A percentile compares a stretch with the other conserved stretches of the same genome.
Conservation (phyloP, 2,329 filamentous ascomycete genomes). For the Cladosporium cucumerinum region DNA sequence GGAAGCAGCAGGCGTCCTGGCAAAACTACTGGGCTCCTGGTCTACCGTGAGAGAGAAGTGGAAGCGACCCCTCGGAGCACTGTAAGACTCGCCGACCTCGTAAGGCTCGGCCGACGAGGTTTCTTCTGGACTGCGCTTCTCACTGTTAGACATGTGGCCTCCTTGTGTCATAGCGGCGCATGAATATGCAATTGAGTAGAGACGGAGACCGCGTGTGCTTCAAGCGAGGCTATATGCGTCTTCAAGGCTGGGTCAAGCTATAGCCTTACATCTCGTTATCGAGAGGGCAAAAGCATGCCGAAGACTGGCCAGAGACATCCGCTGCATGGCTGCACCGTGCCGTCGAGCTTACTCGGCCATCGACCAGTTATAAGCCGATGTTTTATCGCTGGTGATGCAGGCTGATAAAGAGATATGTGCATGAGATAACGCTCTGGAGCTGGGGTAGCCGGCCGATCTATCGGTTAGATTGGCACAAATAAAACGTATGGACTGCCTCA, state of each 20-base stretch:
- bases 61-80: slow-evolving; percentile 25
- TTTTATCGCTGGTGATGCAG: slow-evolving; percentile 1
- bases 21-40: slow-evolving; percentile 37
- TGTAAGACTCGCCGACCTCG: slow-evolving; percentile 26
- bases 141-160: background rate
- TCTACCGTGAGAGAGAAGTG: slow-evolving; percentile 33
- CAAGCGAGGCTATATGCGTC: background rate
- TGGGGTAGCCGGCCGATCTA: background rate
- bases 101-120: slow-evolving; percentile 26
- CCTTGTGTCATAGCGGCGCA: background rate
- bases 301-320: background rate
- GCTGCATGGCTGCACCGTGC: background rate
- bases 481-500: background rate
- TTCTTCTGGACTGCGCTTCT: slow-evolving; percentile 26
- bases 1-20: slow-evolving; percentile 33
- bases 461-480: background rate
- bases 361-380: background rate
- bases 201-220: background rate
- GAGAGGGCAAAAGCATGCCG: background rate
- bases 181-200: background rate
- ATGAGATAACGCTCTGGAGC: background rate
- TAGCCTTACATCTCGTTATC: background rate
- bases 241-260: background rate
- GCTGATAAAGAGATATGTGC: background rate
- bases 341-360: background rate